phyloP scores from a whole-genome alignment of 2,329 filamentous ascomycete species.

The Venturia nashicola region DNA sequence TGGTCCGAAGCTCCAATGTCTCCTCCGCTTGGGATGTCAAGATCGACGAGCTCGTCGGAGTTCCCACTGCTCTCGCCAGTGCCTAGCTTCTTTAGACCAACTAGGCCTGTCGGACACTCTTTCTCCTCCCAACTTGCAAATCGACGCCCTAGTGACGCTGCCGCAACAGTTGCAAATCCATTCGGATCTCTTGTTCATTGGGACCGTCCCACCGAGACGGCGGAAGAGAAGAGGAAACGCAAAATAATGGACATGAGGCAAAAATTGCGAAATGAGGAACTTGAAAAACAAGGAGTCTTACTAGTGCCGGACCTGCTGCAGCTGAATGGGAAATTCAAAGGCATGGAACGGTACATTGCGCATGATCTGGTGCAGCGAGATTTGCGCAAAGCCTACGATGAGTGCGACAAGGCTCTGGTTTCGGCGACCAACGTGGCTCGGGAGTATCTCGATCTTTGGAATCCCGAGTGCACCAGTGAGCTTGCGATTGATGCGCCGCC shows the following conservation, averaged over 20 bases:
- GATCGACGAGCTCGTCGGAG: neutral
- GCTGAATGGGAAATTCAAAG: neutral
- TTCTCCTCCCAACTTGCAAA: neutral
- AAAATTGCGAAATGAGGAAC: neutral
- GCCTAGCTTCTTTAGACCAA: neutral
- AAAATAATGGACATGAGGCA: neutral
- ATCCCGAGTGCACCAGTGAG: neutral
- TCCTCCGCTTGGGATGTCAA: neutral
- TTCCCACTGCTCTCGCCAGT: neutral
- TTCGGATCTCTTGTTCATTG: neutral
- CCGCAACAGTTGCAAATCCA: neutral
- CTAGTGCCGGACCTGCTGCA: neutral
- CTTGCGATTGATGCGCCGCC: neutral
- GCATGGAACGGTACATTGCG: neutral
- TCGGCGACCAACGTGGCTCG: neutral
- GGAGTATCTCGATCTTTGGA: neutral
- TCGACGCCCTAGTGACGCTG: neutral
- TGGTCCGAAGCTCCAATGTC: neutral
- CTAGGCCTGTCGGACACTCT: neutral
- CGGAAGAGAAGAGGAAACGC: neutral
- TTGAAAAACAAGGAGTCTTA: neutral
- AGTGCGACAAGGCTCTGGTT: neutral
- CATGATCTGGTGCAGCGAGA: neutral
- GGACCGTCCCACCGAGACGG: neutral
- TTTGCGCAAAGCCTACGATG: neutral